Conservation (phyloP, 164 flowering plant species). For the Cinnamomum chago region DNA sequence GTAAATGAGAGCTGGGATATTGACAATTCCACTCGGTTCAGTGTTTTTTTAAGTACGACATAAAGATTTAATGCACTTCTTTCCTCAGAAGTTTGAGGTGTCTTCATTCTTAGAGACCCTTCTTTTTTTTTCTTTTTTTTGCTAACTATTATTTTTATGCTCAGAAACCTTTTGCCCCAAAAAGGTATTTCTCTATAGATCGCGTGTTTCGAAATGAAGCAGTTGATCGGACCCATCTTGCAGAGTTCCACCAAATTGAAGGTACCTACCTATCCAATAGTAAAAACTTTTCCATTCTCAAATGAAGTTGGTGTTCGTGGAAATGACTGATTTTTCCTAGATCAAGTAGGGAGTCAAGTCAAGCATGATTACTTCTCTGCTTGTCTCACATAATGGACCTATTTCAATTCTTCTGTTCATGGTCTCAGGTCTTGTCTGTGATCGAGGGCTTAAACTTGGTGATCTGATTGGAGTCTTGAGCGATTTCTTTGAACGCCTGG, state of each 20-base stretch:
- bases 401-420: constrained; percentile 11
- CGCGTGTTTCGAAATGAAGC: constrained; percentile 99
- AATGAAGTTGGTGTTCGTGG: neutral
- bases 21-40: neutral
- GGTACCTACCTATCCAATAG: constrained; percentile 41
- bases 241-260: constrained; percentile 99
- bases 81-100: no score
- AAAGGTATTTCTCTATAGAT: constrained; percentile 81
- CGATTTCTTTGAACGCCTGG: constrained; percentile 84
- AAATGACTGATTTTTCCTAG: neutral
- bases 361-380: neutral
- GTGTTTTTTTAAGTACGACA: neutral
- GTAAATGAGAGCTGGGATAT: no score
- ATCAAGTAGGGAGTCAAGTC: neutral
- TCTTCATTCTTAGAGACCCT: no score
- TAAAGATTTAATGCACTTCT: no score
- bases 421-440: constrained; percentile 80
- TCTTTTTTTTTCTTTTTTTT: neutral
- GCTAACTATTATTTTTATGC: neutral
- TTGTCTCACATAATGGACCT: constrained; percentile 8
- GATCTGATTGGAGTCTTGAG: constrained; percentile 82
- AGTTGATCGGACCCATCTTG: constrained; percentile 97
- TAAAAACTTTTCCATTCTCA: neutral
- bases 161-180: constrained; percentile 77
- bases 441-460: constrained; percentile 85